phyloP scores from a whole-genome alignment of 2,329 filamentous ascomycete species.

The Sordariomycetes sp. region DNA sequence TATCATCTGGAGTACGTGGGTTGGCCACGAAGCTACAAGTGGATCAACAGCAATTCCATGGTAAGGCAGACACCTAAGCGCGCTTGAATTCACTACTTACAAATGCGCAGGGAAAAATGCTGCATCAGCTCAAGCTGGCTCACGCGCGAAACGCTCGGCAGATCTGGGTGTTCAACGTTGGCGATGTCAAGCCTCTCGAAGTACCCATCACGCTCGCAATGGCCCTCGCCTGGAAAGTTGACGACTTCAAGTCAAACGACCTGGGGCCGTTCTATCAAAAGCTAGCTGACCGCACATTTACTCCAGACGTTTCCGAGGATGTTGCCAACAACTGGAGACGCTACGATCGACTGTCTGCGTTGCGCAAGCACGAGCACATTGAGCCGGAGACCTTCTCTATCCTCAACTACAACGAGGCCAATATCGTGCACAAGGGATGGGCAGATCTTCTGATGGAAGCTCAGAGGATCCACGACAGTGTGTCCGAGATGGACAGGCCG shows the following conservation, averaged over 20 bases:
- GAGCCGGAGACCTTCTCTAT: constrained; percentile 46
- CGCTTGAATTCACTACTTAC: too few relatives aligned
- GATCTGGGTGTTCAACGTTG: constrained; percentile 56
- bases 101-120: too few relatives aligned
- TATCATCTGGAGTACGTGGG: constrained; percentile 56
- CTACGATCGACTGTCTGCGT: constrained; percentile 37
- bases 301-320: constrained; percentile 27
- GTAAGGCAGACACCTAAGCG: too few relatives aligned
- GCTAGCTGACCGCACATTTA: constrained; percentile 43
- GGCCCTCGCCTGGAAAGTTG: constrained; percentile 47
- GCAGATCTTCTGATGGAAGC: constrained; percentile 33
- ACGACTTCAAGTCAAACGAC: constrained; percentile 25
- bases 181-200: constrained; percentile 51
- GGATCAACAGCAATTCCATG: constrained; percentile 53
- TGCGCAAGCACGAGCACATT: constrained; percentile 52
- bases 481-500: constrained; percentile 33
- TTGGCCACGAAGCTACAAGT: constrained; percentile 48
- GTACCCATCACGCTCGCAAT: constrained; percentile 46
- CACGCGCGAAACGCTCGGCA: constrained; percentile 35
- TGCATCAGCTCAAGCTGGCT: constrained; percentile 47
- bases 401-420: constrained; percentile 52
- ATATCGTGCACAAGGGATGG: constrained; percentile 44
- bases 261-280: constrained; percentile 32
- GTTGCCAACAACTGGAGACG: constrained; percentile 41
- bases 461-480: constrained; percentile 29